A percentile compares a stretch with the other conserved stretches of the same genome.
phyloP scores from a whole-genome alignment of 2,329 filamentous ascomycete species.

The Lomentospora prolificans region DNA sequence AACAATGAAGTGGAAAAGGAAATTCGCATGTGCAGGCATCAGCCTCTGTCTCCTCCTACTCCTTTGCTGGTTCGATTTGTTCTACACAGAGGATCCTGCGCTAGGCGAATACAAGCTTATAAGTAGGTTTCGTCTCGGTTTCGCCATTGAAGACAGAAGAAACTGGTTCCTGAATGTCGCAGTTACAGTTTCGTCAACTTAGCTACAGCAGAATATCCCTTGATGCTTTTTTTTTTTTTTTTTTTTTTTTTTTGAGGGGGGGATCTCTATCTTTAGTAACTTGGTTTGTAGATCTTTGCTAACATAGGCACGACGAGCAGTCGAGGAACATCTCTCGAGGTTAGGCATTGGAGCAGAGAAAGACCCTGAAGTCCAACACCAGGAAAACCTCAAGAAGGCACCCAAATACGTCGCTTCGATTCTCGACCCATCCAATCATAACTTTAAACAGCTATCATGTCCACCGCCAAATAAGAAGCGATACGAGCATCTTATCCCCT shows the following conservation, averaged over 20 bases:
- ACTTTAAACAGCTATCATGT: background rate
- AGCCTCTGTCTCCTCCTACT: background rate
- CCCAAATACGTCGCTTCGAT: conserved; percentile 4
- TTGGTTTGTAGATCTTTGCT: background rate
- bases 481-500: conserved; percentile 15
- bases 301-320: background rate
- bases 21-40: background rate
- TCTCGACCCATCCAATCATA: background rate
- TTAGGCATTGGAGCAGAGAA: background rate
- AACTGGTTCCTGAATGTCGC: background rate
- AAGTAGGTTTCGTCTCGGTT: background rate
- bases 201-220: background rate
- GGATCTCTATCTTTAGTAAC: background rate
- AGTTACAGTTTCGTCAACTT: background rate
- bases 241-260: too few relatives aligned
- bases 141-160: background rate
- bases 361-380: background rate
- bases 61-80: background rate
- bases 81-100: background rate
- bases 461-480: conserved; percentile 9
- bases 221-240: background rate
- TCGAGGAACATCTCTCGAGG: background rate
- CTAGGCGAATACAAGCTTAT: background rate
- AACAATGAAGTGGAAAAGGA: background rate
- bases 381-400: background rate